phyloP scores from a whole-genome alignment of 2,329 filamentous ascomycete species.

The Pezicula neosporulosa region DNA sequence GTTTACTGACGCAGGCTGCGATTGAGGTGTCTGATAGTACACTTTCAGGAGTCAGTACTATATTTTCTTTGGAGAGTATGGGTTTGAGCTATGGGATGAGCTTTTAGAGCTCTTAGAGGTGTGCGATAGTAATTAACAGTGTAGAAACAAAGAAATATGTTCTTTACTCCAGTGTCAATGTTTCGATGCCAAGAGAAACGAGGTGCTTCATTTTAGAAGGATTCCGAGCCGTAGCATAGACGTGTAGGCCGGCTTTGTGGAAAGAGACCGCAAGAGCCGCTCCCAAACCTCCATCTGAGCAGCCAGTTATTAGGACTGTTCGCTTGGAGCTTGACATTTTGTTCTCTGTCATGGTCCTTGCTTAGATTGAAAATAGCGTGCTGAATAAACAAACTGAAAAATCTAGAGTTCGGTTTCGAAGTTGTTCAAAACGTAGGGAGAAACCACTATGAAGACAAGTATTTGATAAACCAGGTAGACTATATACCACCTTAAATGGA shows the following conservation, averaged over 20 bases:
- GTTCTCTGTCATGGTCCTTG: background rate
- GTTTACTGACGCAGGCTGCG: slow-evolving; percentile 19
- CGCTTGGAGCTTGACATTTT: background rate
- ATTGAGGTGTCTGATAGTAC: slow-evolving; percentile 30
- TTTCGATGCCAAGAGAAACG: slow-evolving; percentile 10
- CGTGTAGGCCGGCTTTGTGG: slow-evolving; percentile 15
- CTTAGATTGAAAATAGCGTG: background rate
- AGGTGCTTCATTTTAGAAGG: slow-evolving; percentile 8
- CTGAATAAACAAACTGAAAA: too few species aligned
- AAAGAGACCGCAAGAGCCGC: slow-evolving; percentile 27
- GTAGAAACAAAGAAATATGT: too few species aligned
- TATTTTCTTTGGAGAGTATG: too few species aligned
- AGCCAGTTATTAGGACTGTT: slow-evolving; percentile 32
- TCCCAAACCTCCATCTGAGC: slow-evolving; percentile 31
- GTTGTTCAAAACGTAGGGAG: too few species aligned
- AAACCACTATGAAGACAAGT: too few species aligned
- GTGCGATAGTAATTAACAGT: too few species aligned
- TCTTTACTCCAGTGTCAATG: slow-evolving; percentile 26
- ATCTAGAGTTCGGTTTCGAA: too few species aligned
- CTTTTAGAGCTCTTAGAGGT: too few species aligned
- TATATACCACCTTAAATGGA: too few species aligned
- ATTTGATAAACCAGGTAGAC: too few species aligned
- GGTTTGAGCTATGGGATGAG: too few species aligned
- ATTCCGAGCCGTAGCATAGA: slow-evolving; percentile 13
- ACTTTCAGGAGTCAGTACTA: background rate